Evolutionary conservation across 305 asterid genomes (phyloP).

Genomic region (Plantago coronopus): DNA sequence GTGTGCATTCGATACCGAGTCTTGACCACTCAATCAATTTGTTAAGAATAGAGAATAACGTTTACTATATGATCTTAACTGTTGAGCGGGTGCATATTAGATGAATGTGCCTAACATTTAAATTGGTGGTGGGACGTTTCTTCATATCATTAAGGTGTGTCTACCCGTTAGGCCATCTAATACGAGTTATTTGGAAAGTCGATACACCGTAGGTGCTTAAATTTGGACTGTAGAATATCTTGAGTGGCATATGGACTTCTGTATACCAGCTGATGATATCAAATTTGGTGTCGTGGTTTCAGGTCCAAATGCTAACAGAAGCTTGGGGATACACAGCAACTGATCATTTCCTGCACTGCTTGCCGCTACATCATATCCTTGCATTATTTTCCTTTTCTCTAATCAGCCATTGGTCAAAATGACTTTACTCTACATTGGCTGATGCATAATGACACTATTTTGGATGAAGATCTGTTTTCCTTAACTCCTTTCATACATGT

Average conservation of each 20-base stretch:
- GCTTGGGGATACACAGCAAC: constrained; percentile 79
- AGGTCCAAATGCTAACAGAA: constrained; percentile 83
- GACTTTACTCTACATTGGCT: background rate
- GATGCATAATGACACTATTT: background rate
- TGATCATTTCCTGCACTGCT: constrained; percentile 83
- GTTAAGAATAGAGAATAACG: background rate
- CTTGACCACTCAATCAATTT: background rate
- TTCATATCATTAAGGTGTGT: too few relatives aligned
- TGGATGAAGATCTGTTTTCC: constrained; percentile 23
- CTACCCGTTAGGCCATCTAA: too few relatives aligned
- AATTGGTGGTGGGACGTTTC: too few relatives aligned
- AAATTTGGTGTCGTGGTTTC: constrained; percentile 26
- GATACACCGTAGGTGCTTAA: too few relatives aligned
- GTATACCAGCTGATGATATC: background rate
- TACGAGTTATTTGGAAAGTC: too few relatives aligned
- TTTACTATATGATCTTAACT: too few relatives aligned
- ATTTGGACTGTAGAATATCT: too few relatives aligned
- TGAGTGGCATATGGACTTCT: background rate
- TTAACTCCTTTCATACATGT: constrained; percentile 71
- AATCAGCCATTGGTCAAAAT: constrained; percentile 8
- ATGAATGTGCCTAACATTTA: too few relatives aligned
- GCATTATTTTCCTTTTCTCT: constrained; percentile 14
- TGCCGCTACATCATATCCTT: constrained; percentile 98
- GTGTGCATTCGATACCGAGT: background rate
- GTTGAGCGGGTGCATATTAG: too few relatives aligned